Conservation (phyloP, 108 stramenopile species). For the Cyclostephanos invisitatus region DNA sequence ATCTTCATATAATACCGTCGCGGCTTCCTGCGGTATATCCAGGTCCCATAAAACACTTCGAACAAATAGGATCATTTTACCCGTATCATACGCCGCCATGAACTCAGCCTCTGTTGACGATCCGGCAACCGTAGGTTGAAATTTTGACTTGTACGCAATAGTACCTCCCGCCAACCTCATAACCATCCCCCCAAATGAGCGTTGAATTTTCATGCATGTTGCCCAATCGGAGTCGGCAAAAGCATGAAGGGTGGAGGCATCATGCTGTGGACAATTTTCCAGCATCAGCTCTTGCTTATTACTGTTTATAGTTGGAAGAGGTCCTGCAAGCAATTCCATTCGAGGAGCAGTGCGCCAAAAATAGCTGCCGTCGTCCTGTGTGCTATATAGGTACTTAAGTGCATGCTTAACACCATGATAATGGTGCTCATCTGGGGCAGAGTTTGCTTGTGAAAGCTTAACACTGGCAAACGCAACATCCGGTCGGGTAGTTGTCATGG, state of each 20-base stretch:
- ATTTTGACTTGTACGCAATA: constrained; percentile 5
- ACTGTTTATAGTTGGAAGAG: constrained; percentile 4
- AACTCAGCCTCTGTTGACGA: background rate
- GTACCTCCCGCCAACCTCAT: background rate
- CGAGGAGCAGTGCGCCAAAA: background rate
- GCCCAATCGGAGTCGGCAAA: constrained; percentile 30
- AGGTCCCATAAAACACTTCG: too few species aligned
- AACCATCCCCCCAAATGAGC: constrained; percentile 24
- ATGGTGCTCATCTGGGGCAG: background rate
- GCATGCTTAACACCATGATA: background rate
- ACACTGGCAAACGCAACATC: background rate
- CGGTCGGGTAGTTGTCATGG: background rate
- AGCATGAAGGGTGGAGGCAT: constrained; percentile 11
- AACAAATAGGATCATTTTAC: too few species aligned
- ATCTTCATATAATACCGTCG: too few species aligned
- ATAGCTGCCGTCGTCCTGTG: background rate
- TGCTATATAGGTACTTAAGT: background rate
- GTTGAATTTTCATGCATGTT: background rate
- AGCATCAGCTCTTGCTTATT: background rate
- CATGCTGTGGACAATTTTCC: background rate
- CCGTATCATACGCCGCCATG: too few species aligned
- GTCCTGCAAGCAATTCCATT: constrained; percentile 18
- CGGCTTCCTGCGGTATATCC: too few species aligned
- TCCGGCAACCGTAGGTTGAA: constrained; percentile 37
- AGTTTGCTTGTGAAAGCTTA: background rate